Conservation (phyloP, 192 early-diverging fungal species). For the Mortierella alpina region DNA sequence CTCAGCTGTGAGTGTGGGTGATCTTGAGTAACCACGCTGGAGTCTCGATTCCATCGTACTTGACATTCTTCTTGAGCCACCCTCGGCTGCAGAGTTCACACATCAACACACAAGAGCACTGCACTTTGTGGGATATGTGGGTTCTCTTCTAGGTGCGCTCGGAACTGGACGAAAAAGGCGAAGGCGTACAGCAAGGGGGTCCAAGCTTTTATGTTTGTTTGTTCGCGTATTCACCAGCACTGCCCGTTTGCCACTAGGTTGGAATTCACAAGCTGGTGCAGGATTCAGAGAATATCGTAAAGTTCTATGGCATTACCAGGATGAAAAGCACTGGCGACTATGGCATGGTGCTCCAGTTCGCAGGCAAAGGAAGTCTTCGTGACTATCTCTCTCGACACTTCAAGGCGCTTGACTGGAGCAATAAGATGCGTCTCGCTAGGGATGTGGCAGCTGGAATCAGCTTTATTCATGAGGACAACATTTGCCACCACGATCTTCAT, state of each 20-base stretch:
- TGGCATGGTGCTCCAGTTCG: constrained; percentile 52
- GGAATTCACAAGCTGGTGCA: constrained; percentile 40
- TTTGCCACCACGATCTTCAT: constrained; percentile 53
- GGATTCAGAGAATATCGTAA: constrained; percentile 50
- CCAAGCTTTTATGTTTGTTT: not conserved
- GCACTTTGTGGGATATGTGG: too few species aligned
- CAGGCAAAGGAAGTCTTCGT: constrained; percentile 45
- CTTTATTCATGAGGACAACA: constrained; percentile 52
- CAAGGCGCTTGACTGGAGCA: constrained; percentile 25
- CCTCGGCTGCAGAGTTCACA: too few species aligned
- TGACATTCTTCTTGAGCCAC: too few species aligned
- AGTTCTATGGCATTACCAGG: constrained; percentile 46
- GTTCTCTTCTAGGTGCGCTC: too few species aligned
- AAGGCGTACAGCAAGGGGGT: not conserved
- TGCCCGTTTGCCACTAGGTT: constrained; percentile 10
- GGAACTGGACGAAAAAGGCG: too few species aligned
- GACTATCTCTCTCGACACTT: constrained; percentile 49
- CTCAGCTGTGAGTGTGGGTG: too few species aligned
- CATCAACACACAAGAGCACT: too few species aligned
- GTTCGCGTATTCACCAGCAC: not conserved
- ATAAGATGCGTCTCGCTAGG: constrained; percentile 38
- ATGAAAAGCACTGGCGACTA: constrained; percentile 42
- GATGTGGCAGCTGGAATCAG: constrained; percentile 49
- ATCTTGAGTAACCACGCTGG: too few species aligned
- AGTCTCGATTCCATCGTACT: too few species aligned